These are phyloP conservation scores for Phytopythium litorale DNA, from an alignment of 352 stramenopile genomes.

Conservation along the genomic window DNA sequence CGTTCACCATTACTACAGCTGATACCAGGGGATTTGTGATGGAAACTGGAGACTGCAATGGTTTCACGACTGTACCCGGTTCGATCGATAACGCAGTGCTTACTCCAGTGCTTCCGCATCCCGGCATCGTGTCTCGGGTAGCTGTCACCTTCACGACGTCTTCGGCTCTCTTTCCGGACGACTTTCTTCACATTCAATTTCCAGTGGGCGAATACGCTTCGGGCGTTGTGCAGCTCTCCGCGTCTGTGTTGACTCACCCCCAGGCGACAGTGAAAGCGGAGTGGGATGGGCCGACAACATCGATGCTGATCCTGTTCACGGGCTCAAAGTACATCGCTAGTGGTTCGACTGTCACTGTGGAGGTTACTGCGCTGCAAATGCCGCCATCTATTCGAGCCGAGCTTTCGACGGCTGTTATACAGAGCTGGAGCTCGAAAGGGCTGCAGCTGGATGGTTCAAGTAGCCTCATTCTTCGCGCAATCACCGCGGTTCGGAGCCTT, in stretches of 20 bases:
- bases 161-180: conserved; percentile 31
- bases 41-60: conserved; percentile 19
- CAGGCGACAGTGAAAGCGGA: conserved; percentile 27
- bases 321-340: conserved; percentile 23
- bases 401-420: conserved; percentile 26
- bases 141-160: conserved; percentile 48
- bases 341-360: conserved; percentile 22
- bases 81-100: conserved; percentile 29
- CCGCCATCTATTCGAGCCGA: conserved; percentile 35
- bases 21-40: conserved; percentile 34
- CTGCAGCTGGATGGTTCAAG: conserved; percentile 38
- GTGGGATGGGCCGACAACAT: conserved; percentile 28
- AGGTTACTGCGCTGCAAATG: conserved; percentile 40
- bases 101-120: conserved; percentile 26
- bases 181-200: conserved; percentile 35
- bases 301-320: conserved; percentile 36
- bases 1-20: conserved; percentile 30
- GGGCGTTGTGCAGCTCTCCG: conserved; percentile 15
- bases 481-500: conserved; percentile 37
- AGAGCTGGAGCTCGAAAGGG: conserved; percentile 38
- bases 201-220: conserved; percentile 36
- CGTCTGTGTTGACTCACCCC: conserved; percentile 16
- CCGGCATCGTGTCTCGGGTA: conserved; percentile 38
- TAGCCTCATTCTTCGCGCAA: conserved; percentile 21
- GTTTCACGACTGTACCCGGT: conserved; percentile 30